Conservation (phyloP, 306 rosid genomes). For the Rosa rugosa region DNA sequence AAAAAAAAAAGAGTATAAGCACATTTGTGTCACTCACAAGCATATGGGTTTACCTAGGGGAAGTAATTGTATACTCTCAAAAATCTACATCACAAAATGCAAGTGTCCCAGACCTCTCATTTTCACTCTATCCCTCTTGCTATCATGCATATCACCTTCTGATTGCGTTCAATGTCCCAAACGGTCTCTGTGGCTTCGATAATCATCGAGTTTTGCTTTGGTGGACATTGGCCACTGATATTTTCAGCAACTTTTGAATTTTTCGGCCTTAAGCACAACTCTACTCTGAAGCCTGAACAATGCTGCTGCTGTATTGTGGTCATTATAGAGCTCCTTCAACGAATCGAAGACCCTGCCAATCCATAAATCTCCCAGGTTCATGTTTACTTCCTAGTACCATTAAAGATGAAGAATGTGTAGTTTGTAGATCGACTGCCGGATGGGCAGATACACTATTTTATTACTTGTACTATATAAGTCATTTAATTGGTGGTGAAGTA, state of each 20-base stretch:
- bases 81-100: conserved; percentile 27
- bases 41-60: conserved; percentile 21
- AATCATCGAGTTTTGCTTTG: conserved; percentile 31
- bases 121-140: conserved; percentile 29
- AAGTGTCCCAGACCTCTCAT: conserved; percentile 34
- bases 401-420: no score
- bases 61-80: conserved; percentile 8
- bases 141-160: conserved; percentile 35
- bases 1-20: no score
- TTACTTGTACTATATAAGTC: no score
- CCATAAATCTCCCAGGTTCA: no score
- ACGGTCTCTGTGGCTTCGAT: conserved; percentile 32
- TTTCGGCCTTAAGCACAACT: conserved; percentile 33
- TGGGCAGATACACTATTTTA: no score
- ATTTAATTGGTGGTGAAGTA: no score
- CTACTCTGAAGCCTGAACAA: conserved; percentile 22
- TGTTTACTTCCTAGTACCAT: no score
- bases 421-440: no score
- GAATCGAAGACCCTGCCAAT: no score
- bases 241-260: conserved; percentile 29
- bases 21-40: conserved; percentile 24
- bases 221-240: conserved; percentile 29
- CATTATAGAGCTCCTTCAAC: no score
- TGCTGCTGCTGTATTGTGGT: no score
- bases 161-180: conserved; percentile 31